Percentiles rank a stretch among this genome's conserved stretches.
phyloP scores from a whole-genome alignment of 2,329 filamentous ascomycete species.

The Alternaria incomplexa region DNA sequence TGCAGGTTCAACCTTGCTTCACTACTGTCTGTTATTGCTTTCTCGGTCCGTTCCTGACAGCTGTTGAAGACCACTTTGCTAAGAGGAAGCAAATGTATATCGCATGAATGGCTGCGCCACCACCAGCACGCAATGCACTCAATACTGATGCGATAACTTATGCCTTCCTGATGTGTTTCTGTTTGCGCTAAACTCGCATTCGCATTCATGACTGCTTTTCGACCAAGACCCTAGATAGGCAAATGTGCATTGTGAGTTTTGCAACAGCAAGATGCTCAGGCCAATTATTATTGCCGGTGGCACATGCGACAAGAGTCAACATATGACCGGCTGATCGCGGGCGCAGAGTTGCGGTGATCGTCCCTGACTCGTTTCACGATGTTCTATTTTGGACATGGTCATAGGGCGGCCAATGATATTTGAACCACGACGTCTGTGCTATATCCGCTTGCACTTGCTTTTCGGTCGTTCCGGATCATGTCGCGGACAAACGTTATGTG shows the following conservation, averaged over 20 bases:
- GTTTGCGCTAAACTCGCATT: constrained; percentile 12
- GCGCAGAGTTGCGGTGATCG: not conserved
- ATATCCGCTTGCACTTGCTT: not conserved
- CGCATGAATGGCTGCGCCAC: constrained; percentile 1
- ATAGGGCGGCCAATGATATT: constrained; percentile 5
- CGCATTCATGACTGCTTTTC: constrained; percentile 17
- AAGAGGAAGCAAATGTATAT: not conserved
- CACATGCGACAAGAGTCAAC: not conserved
- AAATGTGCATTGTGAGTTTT: not conserved
- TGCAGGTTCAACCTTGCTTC: constrained; percentile 9
- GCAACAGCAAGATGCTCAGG: not conserved
- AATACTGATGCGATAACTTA: constrained; percentile 10
- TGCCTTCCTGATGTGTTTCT: constrained; percentile 12
- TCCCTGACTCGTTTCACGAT: constrained; percentile 7
- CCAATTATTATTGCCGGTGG: not conserved
- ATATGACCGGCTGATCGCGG: not conserved
- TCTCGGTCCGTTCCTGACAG: constrained; percentile 9
- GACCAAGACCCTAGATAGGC: constrained; percentile 1
- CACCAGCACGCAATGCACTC: not conserved
- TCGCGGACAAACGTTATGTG: not conserved
- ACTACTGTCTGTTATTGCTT: constrained; percentile 6
- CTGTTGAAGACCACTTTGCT: not conserved
- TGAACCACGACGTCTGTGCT: not conserved
- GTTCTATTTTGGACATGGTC: constrained; percentile 2
- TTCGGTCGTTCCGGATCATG: constrained; percentile 4